A percentile compares a stretch with the other conserved stretches of the same genome.
Evolutionary conservation across 768 basidiomycete genomes (phyloP).

Genomic region (Lactarius sp.): DNA sequence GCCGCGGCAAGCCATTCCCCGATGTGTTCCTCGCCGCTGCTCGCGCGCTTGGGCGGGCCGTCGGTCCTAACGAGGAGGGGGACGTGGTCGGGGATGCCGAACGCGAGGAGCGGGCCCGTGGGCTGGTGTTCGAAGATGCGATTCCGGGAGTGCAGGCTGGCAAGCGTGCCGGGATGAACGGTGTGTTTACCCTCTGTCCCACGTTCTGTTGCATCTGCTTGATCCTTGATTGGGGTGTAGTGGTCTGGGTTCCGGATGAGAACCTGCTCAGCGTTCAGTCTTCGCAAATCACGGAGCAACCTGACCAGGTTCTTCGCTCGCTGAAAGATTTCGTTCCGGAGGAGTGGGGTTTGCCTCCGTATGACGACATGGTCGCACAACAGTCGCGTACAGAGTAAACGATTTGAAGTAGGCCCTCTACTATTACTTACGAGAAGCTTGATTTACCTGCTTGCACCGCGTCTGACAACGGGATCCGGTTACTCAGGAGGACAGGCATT

Average conservation of each 20-base stretch:
- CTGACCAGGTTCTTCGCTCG: conserved; percentile 56
- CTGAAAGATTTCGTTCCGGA: conserved; percentile 75
- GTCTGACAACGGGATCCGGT: too few species aligned
- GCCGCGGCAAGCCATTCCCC: conserved; percentile 70
- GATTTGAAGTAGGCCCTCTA: too few species aligned
- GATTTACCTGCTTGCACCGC: too few species aligned
- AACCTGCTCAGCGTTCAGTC: conserved; percentile 52
- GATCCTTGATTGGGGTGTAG: conserved; percentile 36
- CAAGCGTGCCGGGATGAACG: conserved; percentile 81
- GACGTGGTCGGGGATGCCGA: conserved; percentile 36
- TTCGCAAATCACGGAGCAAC: conserved; percentile 38
- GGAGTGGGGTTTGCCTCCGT: conserved; percentile 79
- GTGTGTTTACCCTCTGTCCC: conserved; percentile 38
- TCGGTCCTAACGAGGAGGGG: conserved; percentile 46
- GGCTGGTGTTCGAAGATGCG: conserved; percentile 81
- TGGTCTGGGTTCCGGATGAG: conserved; percentile 81
- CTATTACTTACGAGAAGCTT: too few species aligned
- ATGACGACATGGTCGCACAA: conserved; percentile 28
- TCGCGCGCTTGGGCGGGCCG: conserved; percentile 46
- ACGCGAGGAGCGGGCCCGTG: conserved; percentile 48
- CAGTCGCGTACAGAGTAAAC: not conserved
- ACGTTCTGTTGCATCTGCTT: not conserved
- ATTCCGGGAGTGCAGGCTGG: conserved; percentile 74
- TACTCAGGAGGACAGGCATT: too few species aligned
- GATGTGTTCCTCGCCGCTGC: conserved; percentile 80